A percentile compares a stretch with the other conserved stretches of the same genome.
Evolutionary conservation across 768 basidiomycete genomes (phyloP).

Genomic region (Boletus subparvulus): DNA sequence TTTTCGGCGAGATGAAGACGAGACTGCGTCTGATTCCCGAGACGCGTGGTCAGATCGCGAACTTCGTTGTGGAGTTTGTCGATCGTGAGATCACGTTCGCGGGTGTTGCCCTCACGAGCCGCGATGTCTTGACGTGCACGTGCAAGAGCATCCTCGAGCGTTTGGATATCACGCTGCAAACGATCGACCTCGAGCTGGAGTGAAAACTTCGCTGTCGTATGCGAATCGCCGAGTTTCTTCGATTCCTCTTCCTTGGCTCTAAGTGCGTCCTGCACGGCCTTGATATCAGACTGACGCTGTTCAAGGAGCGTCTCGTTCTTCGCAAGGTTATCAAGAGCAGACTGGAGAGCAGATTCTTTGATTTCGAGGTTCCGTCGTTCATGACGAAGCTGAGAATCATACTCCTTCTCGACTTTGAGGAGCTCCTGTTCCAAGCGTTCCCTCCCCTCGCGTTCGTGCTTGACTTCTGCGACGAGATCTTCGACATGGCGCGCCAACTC

Average conservation of each 20-base stretch:
- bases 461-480: slow-evolving; percentile 62
- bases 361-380: slow-evolving; percentile 66
- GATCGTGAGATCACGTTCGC: slow-evolving; percentile 70
- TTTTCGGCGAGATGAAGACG: slow-evolving; percentile 85
- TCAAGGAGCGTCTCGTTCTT: slow-evolving; percentile 61
- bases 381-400: slow-evolving; percentile 58
- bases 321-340: slow-evolving; percentile 60
- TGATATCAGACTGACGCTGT: slow-evolving; percentile 75
- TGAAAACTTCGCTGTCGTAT: slow-evolving; percentile 79
- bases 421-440: slow-evolving; percentile 55
- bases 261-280: slow-evolving; percentile 70
- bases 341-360: slow-evolving; percentile 67
- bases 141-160: slow-evolving; percentile 75
- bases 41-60: slow-evolving; percentile 72
- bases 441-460: slow-evolving; percentile 56
- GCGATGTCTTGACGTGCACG: slow-evolving; percentile 69
- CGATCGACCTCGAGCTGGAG: slow-evolving; percentile 89
- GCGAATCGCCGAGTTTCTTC: slow-evolving; percentile 78
- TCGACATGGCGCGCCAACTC: slow-evolving; percentile 75
- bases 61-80: slow-evolving; percentile 80
- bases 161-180: slow-evolving; percentile 77
- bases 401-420: slow-evolving; percentile 56
- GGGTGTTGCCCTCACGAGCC: slow-evolving; percentile 58
- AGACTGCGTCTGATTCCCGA: slow-evolving; percentile 85
- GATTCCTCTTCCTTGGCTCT: slow-evolving; percentile 71